Percentiles rank a stretch among this genome's conserved stretches.
phyloP scores from a whole-genome alignment of 1,284 basidiomycete species.

The Xerocomus nothofagi region DNA sequence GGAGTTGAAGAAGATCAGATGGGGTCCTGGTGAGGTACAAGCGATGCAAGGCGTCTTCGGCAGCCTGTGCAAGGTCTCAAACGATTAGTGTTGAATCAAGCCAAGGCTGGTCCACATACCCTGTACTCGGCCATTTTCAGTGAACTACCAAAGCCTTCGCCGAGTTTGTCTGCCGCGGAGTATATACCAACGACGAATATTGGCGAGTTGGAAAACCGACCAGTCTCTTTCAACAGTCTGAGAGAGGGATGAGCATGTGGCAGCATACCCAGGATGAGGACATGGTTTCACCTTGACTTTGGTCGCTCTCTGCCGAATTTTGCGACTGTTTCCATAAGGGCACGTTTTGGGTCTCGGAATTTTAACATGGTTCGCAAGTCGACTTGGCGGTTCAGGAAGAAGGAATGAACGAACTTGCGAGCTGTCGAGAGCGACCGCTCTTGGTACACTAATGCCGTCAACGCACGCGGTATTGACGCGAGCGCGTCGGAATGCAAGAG shows the following conservation, averaged over 20 bases:
- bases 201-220: slow-evolving; percentile 84
- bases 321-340: slow-evolving; percentile 73
- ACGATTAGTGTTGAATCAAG: neutral
- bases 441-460: slow-evolving; percentile 77
- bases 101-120: slow-evolving; percentile 44
- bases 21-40: slow-evolving; percentile 80
- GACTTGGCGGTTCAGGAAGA: slow-evolving; percentile 82
- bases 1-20: slow-evolving; percentile 61
- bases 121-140: slow-evolving; percentile 95
- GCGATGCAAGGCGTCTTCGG: slow-evolving; percentile 80
- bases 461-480: slow-evolving; percentile 70
- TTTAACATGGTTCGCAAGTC: slow-evolving; percentile 86
- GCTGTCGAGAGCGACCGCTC: slow-evolving; percentile 78
- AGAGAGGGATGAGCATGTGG: slow-evolving; percentile 1
- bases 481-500: slow-evolving; percentile 71
- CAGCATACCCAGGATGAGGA: neutral
- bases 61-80: slow-evolving; percentile 53
- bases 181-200: slow-evolving; percentile 94
- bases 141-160: slow-evolving; percentile 93
- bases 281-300: slow-evolving; percentile 61
- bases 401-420: slow-evolving; percentile 80
- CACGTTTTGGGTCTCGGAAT: slow-evolving; percentile 83
- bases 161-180: slow-evolving; percentile 86
- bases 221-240: slow-evolving; percentile 88
- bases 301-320: slow-evolving; percentile 76